phyloP scores from a whole-genome alignment of 1,139 yeast species.

The Hansenula sp. region DNA sequence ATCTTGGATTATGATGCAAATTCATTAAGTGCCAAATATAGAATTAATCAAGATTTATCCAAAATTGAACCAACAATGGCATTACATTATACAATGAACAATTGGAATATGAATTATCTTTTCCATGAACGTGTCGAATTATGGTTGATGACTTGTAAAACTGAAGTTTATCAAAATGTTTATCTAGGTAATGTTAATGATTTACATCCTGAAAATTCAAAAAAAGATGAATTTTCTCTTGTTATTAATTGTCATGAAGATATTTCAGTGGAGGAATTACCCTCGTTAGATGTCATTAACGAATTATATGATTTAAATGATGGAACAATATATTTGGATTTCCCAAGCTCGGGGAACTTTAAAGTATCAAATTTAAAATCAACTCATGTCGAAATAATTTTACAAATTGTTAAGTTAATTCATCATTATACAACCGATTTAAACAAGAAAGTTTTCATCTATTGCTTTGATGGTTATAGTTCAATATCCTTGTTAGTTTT shows the following conservation, averaged over 20 bases:
- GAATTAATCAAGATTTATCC: not conserved
- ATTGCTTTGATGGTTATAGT: constrained; percentile 1
- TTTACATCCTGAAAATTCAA: constrained; percentile 3
- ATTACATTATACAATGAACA: not conserved
- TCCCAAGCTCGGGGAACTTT: not conserved
- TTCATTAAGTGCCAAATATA: not conserved
- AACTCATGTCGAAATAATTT: not conserved
- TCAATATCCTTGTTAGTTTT: not conserved
- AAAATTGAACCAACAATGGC: not conserved
- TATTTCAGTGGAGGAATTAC: not conserved
- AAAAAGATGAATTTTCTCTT: not conserved
- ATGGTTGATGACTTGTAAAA: constrained; percentile 2
- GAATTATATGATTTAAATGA: not conserved
- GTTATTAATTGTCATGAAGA: constrained; percentile 1
- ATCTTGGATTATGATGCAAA: not conserved
- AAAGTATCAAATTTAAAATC: not conserved
- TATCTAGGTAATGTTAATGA: constrained; percentile 1
- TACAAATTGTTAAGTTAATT: not conserved
- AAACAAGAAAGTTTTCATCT: not conserved
- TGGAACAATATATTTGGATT: not conserved
- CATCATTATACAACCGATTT: not conserved
- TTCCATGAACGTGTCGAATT: constrained; percentile 3
- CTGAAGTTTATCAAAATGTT: not conserved
- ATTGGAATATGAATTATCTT: constrained; percentile 2
- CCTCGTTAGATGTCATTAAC: not conserved